A percentile compares a stretch with the other conserved stretches of the same genome.
Conservation (phyloP, 177 flowering plant species). For the Vitis hybrid region DNA sequence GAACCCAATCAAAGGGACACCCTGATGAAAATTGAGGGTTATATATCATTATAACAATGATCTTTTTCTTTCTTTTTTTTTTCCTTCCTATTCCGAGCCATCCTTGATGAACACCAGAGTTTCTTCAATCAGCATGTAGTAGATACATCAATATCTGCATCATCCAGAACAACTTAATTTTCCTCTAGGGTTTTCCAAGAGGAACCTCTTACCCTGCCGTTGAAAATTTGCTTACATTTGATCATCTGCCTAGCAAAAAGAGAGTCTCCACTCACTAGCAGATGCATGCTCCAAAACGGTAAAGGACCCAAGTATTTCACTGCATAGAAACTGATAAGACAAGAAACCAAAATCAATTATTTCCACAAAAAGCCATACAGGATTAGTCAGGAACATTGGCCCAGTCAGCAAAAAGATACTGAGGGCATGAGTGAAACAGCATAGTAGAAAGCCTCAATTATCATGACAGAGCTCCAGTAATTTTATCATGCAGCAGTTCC, state of each 20-base stretch:
- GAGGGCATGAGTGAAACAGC: no score
- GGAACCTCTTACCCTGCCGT: constrained; percentile 2
- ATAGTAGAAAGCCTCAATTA: no score
- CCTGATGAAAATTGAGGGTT: constrained; percentile 21
- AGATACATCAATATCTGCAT: constrained; percentile 21
- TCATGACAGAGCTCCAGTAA: no score
- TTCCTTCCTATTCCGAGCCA: constrained; percentile 17
- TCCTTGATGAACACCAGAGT: constrained; percentile 11
- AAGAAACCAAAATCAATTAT: background rate
- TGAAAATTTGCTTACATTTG: constrained; percentile 21
- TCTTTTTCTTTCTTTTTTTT: constrained; percentile 7
- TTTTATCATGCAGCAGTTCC: no score
- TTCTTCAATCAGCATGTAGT: constrained; percentile 24
- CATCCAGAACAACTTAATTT: constrained; percentile 14
- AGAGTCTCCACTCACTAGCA: constrained; percentile 22
- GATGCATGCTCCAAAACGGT: constrained; percentile 21
- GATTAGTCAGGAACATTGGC: no score
- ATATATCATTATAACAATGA: constrained; percentile 5
- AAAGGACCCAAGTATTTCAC: constrained; percentile 18
- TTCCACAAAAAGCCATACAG: background rate
- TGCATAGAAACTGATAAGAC: constrained; percentile 14
- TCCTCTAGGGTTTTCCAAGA: constrained; percentile 16
- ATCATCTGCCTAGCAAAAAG: constrained; percentile 21
- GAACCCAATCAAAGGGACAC: constrained; percentile 7
- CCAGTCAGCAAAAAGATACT: no score